Base-by-base conservation (phyloP, 257 asterid species). In the Nicotiana obtusifolia region DNA sequence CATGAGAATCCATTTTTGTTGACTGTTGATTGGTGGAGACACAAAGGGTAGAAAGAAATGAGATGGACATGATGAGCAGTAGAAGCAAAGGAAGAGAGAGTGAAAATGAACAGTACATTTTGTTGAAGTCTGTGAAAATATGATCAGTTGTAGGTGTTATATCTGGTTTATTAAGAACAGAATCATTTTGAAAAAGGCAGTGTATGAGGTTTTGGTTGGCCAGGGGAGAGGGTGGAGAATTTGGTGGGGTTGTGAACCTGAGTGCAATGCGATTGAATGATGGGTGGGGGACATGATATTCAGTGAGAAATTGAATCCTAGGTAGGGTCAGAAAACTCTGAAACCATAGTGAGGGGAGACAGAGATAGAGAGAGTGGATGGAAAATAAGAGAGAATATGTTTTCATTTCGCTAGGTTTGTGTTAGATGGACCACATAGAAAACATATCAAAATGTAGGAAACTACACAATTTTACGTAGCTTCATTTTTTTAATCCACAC, bases 191-290 rank as follows among this genome's bases (percentile, higher is more conserved):
- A 57, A 57, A 7, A 22, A 57, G 64, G 3, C 5, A n/a, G 13
- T 19, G 49, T 41, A 41, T 41, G 47, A 10, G 3, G 49, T 41
- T 41, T 41, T 41, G 49, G 49, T 54, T 57, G 26, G 33, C 16
- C 62, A 31, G 22, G 78, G 69, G 82, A 66, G 64, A 81, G 80
- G 61, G 81, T 76, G 76, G 22, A 13, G 62, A 20, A 20, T 9
- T 1, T 9, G 56, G 26, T 41, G 59, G 56, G 77, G 86, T 66
- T 78, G 82, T 88, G 90, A 84, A 86, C 84, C 84, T 83, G 85
- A 44, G 85, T 83, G 64, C 78, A 90, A 90, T 80, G 88, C 87
- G 97, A 92, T 89, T 90, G 92, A 93, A 80, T 82, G 96, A 90
- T 85, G 81, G 89, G 90, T 61, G 86, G 83, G 85, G 90, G 91